Conservation (phyloP, 495 filamentous ascomycete species). For the Aspergillus coremiiformis region DNA sequence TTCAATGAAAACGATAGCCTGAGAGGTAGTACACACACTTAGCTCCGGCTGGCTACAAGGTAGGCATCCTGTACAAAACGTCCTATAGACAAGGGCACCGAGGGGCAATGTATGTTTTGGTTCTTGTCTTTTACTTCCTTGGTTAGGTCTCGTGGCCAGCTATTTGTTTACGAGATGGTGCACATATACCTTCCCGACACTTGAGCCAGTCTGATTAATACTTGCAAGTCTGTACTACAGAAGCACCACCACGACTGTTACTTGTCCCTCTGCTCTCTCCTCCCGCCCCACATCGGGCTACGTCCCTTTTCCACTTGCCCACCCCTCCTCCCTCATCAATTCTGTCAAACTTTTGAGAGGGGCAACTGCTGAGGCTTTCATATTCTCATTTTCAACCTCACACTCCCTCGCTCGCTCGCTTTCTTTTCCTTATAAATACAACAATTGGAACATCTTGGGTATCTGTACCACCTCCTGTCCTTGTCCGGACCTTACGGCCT, state of each 20-base stretch:
- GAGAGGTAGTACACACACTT: neutral
- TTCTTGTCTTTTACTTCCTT: neutral
- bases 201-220: neutral
- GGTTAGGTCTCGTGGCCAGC: neutral
- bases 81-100: neutral
- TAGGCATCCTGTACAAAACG: neutral
- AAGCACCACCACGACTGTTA: neutral
- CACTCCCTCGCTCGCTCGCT: neutral
- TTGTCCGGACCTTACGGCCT: neutral
- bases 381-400: neutral
- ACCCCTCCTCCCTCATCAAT: conserved; percentile 1
- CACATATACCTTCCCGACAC: neutral
- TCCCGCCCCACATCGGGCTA: conserved; percentile 11
- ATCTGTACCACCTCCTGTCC: neutral
- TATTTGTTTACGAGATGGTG: neutral
- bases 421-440: neutral
- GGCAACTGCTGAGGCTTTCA: conserved; percentile 7
- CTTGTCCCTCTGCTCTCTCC: conserved; percentile 2
- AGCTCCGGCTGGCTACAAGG: neutral
- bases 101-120: neutral
- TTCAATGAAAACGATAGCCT: neutral
- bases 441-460: conserved; percentile 1
- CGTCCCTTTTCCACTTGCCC: conserved; percentile 4
- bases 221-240: neutral
- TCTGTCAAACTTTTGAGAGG: conserved; percentile 1